These are phyloP conservation scores for Kuraishia borneana DNA, from an alignment of 805 yeast species.

Conservation along the genomic window DNA sequence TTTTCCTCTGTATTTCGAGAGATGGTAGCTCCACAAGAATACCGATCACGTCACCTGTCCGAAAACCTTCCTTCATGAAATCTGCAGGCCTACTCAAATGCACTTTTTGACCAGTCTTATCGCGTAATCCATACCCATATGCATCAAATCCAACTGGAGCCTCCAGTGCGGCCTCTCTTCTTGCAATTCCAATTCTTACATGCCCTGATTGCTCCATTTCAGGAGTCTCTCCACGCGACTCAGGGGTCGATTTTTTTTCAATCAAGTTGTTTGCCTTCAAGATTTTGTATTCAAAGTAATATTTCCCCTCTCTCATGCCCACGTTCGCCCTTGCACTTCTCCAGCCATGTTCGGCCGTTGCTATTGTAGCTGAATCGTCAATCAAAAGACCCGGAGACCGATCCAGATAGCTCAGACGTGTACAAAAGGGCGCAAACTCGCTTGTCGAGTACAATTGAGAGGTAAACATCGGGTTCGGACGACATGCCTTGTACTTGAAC, in stretches of 20 bases:
- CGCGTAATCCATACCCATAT: constrained; percentile 86
- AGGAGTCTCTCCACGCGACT: constrained; percentile 1
- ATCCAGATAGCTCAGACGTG: constrained; percentile 57
- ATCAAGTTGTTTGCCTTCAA: constrained; percentile 17
- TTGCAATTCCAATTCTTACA: constrained; percentile 72
- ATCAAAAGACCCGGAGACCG: constrained; percentile 47
- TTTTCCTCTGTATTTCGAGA: constrained; percentile 28
- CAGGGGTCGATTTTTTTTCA: neutral
- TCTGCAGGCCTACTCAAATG: constrained; percentile 61
- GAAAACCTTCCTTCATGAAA: constrained; percentile 45
- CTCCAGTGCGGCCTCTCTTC: constrained; percentile 82
- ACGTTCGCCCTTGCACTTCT: constrained; percentile 65
- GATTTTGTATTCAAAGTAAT: constrained; percentile 71
- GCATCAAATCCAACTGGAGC: constrained; percentile 96
- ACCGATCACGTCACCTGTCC: constrained; percentile 77
- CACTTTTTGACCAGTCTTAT: constrained; percentile 61
- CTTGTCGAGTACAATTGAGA: constrained; percentile 57
- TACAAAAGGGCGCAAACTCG: constrained; percentile 57
- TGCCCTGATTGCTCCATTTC: constrained; percentile 24
- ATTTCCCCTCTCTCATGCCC: constrained; percentile 65
- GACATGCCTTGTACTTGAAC: constrained; percentile 70
- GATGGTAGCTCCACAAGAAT: constrained; percentile 61
- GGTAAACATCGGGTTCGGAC: constrained; percentile 51
- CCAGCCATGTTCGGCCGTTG: constrained; percentile 68
- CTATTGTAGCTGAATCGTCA: constrained; percentile 24